Conservation (phyloP, 75 land plant genomes). For the Pseudotsuga menziesii region DNA sequence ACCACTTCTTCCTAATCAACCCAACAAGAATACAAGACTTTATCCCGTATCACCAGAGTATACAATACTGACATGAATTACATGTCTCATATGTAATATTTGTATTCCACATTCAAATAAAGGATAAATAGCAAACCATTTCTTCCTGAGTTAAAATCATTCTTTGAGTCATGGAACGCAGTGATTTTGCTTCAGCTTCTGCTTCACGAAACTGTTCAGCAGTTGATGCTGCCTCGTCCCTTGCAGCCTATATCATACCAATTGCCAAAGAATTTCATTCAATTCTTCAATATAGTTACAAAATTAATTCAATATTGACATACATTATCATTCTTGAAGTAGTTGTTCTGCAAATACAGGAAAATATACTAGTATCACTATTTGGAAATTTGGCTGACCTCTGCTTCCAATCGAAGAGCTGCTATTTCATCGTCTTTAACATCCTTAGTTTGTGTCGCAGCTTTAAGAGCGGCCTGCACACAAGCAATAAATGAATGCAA, state of each 20-base stretch:
- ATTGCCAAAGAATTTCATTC: neutral
- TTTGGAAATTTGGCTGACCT: slow-evolving; percentile 30
- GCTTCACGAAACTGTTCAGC: slow-evolving; percentile 63
- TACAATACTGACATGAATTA: neutral
- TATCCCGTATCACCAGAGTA: neutral
- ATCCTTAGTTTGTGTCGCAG: slow-evolving; percentile 67
- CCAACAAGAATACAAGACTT: neutral
- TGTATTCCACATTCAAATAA: neutral
- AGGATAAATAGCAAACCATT: slow-evolving; percentile 53
- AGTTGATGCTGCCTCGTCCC: slow-evolving; percentile 54
- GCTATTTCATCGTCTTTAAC: slow-evolving; percentile 64
- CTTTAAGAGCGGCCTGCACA: slow-evolving; percentile 81
- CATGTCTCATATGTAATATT: neutral
- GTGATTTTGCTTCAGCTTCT: slow-evolving; percentile 60
- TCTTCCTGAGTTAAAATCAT: slow-evolving; percentile 90
- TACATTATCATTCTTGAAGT: neutral
- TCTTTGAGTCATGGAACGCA: slow-evolving; percentile 67
- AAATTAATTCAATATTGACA: neutral
- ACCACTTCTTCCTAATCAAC: slow-evolving; percentile 86
- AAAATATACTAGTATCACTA: neutral
- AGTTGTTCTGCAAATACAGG: neutral
- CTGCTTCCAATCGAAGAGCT: slow-evolving; percentile 64
- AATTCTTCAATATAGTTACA: neutral
- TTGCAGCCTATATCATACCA: slow-evolving; percentile 35
- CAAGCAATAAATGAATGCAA: neutral